Base-by-base conservation (phyloP, 2,329 filamentous ascomycete genomes). In the Aspergillus sp. region DNA sequence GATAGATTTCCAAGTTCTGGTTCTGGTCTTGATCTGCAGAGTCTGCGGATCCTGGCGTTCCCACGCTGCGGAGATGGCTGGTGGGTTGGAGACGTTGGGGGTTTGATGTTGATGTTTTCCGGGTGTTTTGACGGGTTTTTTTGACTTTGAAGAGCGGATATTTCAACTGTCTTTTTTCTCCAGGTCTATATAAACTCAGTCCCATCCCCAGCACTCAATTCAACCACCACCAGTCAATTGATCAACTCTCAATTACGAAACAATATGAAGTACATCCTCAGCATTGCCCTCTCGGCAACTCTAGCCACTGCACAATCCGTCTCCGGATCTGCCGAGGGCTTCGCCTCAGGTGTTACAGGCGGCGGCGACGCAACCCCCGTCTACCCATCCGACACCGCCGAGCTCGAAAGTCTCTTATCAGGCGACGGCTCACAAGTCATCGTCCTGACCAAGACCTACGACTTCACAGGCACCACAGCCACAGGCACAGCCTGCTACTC, bases 351-450 rank as follows among this genome's bases (percentile, higher is more conserved):
- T 47, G 81, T 83, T 19, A 87, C 84, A 6, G 85, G 85, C 40
- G 85, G 85, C 61, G 84, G 83, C 52, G 75, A 64, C 57, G 83
- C 80, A n/a, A 70, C 74, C 3, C 69, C 81, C 33, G 81, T 80
- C 9, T 79, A 82, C 58, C 84, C 84, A 15, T 75, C 71, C 8
- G 80, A 76, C 48, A 82, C 73, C 47, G 75, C 73, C 8, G 75
- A 88, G 77, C 79, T 87, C 21, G 79, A 81, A 65, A 75, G 71
- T 35, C 86, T 84, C 73, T 79, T 87, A 4, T 75, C 75, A 6
- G 82, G 86, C 70, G 72, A 72, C 54, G 71, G 73, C 15, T 67
- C 83, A n/a, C 79, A 83, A 41, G 79, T 81, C 59, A 86, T 87
- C 64, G 76, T 86, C 45, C 75, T 88, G n/a, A 78, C 78, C 66